phyloP scores from a whole-genome alignment of 352 stramenopile genomes.

The Chloridella minuta region DNA sequence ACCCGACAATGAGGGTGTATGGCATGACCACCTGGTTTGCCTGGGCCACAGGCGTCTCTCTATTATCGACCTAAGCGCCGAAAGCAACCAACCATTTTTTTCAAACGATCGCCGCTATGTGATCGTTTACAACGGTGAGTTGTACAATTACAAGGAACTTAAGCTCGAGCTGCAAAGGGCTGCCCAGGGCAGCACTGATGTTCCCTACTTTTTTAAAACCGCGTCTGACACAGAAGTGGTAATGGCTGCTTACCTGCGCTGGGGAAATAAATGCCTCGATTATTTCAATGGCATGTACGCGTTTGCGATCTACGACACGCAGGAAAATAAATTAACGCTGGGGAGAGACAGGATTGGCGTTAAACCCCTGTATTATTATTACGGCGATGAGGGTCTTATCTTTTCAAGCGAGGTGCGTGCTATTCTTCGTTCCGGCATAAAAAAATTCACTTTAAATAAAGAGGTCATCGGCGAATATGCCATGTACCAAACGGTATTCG shows the following conservation, averaged over 20 bases:
- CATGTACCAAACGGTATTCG: neutral
- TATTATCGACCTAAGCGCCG: neutral
- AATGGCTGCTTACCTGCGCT: neutral
- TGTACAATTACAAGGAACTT: neutral
- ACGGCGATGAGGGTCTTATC: neutral
- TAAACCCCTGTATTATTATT: neutral
- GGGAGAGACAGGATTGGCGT: neutral
- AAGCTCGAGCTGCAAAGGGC: neutral
- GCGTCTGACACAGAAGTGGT: neutral
- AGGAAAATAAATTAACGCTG: neutral
- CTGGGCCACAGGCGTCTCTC: neutral
- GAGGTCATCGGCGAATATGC: neutral
- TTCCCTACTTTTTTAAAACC: slow-evolving; percentile 9
- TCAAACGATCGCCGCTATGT: neutral
- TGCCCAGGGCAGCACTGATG: neutral
- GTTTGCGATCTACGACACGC: neutral
- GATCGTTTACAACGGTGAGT: neutral
- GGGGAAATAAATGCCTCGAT: neutral
- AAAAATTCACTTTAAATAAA: neutral
- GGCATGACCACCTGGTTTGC: neutral
- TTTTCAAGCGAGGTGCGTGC: neutral
- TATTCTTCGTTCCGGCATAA: neutral
- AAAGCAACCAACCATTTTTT: neutral
- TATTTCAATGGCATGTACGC: neutral
- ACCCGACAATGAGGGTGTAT: neutral